Evolutionary conservation across 1,139 yeast genomes (phyloP).

Genomic region (Candida glucosophila): DNA sequence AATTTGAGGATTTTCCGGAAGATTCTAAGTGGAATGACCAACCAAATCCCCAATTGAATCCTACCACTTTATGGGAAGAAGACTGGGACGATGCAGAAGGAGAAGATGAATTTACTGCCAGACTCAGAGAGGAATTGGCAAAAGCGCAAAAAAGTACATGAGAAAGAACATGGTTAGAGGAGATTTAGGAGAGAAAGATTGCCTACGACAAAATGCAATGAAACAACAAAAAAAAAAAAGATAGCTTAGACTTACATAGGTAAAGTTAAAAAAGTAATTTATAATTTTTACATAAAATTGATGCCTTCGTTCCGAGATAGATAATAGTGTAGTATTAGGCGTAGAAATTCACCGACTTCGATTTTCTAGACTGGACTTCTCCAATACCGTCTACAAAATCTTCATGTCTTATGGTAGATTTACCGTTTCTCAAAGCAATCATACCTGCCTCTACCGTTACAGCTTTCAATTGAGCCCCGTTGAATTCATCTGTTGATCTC

Average conservation of each 20-base stretch:
- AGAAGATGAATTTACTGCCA: constrained; percentile 73
- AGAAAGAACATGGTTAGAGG: too few relatives aligned
- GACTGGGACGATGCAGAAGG: constrained; percentile 94
- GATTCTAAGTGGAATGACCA: constrained; percentile 47
- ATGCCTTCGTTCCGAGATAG: background rate
- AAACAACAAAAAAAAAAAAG: too few relatives aligned
- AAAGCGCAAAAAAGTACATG: constrained; percentile 9
- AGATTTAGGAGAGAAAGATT: too few relatives aligned
- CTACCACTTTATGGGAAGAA: constrained; percentile 72
- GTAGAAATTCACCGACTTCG: constrained; percentile 90
- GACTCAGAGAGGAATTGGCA: constrained; percentile 46
- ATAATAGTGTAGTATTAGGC: constrained; percentile 33
- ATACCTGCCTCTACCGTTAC: constrained; percentile 99
- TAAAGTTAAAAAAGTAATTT: too few relatives aligned
- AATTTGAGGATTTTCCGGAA: constrained; percentile 89
- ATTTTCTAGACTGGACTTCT: constrained; percentile 96
- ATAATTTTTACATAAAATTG: constrained; percentile 1
- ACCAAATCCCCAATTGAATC: constrained; percentile 33
- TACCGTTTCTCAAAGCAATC: constrained; percentile 97
- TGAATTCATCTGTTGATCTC: constrained; percentile 94
- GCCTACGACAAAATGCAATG: too few relatives aligned
- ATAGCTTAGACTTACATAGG: too few relatives aligned
- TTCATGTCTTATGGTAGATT: constrained; percentile 86
- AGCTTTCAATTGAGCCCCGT: constrained; percentile 97
- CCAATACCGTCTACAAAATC: constrained; percentile 97